Evolutionary conservation across 148 eudicot genomes (phyloP).

Genomic region (Spergularia marina): DNA sequence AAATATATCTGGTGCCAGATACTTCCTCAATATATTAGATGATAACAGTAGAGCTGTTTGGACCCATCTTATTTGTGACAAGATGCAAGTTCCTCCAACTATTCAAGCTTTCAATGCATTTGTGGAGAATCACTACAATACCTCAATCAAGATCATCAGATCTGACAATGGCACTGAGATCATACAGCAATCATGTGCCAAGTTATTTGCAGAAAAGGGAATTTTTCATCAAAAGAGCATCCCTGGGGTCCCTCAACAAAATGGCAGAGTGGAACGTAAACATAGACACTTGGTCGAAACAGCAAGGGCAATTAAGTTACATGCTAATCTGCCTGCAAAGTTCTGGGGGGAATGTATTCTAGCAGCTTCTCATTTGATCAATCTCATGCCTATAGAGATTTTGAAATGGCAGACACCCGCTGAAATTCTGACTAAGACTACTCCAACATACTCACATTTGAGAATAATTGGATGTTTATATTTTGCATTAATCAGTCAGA

Average conservation of each 20-base stretch:
- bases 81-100: background rate
- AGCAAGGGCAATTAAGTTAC: background rate
- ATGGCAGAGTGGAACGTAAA: background rate
- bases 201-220: background rate
- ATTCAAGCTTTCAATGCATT: background rate
- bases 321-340: background rate
- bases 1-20: background rate
- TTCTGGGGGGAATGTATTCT: background rate
- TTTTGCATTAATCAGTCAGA: background rate
- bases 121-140: background rate
- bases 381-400: background rate
- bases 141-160: background rate
- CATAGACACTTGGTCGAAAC: background rate
- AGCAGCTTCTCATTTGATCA: background rate
- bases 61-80: background rate
- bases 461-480: background rate
- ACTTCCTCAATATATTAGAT: background rate
- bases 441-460: background rate
- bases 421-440: background rate
- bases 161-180: background rate
- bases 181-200: background rate
- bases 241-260: background rate
- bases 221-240: background rate
- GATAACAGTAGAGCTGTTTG: background rate
- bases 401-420: background rate